A percentile compares a stretch with the other conserved stretches of the same genome.
Evolutionary conservation across 805 yeast genomes (phyloP).

Genomic region (Kurtzmaniella cleridarum): DNA sequence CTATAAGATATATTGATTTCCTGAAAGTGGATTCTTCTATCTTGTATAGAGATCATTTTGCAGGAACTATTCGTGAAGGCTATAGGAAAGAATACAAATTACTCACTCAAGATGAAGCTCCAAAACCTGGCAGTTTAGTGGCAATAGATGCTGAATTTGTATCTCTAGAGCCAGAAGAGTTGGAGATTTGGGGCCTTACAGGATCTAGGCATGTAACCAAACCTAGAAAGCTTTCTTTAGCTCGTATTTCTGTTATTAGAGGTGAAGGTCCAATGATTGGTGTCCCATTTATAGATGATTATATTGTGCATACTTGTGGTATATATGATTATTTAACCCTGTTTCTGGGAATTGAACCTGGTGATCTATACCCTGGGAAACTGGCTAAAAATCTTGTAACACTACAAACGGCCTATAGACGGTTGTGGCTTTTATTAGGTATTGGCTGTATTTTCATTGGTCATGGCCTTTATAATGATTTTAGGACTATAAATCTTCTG

Average conservation of each 20-base stretch:
- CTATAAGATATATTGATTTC: slow-evolving; percentile 27
- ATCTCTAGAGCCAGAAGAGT: slow-evolving; percentile 66
- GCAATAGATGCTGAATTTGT: slow-evolving; percentile 99
- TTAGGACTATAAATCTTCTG: slow-evolving; percentile 85
- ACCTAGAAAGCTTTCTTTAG: slow-evolving; percentile 74
- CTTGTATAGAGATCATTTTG: slow-evolving; percentile 69
- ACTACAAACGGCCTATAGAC: slow-evolving; percentile 76
- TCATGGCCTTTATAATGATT: slow-evolving; percentile 88
- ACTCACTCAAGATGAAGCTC: slow-evolving; percentile 66
- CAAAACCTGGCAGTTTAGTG: slow-evolving; percentile 66
- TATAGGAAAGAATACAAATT: slow-evolving; percentile 60
- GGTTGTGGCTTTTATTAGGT: slow-evolving; percentile 84
- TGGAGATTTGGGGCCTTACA: slow-evolving; percentile 61
- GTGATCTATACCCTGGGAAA: slow-evolving; percentile 70
- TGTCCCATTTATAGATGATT: slow-evolving; percentile 86
- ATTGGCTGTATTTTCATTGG: slow-evolving; percentile 92
- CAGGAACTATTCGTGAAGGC: slow-evolving; percentile 57
- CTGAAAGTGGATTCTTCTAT: slow-evolving; percentile 51
- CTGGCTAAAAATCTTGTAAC: slow-evolving; percentile 71
- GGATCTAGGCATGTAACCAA: slow-evolving; percentile 66
- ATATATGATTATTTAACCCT: slow-evolving; percentile 84
- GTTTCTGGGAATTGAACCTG: slow-evolving; percentile 90
- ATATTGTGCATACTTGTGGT: slow-evolving; percentile 65
- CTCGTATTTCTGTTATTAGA: slow-evolving; percentile 82
- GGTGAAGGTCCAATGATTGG: slow-evolving; percentile 67